Evolutionary conservation across 768 basidiomycete species (phyloP), one percentile per base, ranked within the genome.

Genomic region (Podaxis sp.): DNA sequence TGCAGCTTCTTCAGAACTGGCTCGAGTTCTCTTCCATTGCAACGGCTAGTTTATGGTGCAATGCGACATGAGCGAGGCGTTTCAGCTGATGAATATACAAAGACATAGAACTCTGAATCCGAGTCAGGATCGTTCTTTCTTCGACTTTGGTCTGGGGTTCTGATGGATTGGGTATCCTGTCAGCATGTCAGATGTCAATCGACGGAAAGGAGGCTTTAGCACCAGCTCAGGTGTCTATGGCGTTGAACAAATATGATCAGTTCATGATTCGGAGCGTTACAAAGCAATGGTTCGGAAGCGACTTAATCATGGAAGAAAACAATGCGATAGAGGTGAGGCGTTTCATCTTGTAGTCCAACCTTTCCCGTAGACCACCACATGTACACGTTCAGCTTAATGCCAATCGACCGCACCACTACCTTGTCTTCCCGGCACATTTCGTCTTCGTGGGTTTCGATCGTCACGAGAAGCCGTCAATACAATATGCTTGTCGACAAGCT

Each of bases 401-500:
- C 86, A 89, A 65, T 89, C 88, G 8, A 72, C 72, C 24, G 71
- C 66, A 70, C 75, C 68, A 68, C 72, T 69, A 66, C 78, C 72
- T 68, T 78, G 73, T 59, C 82, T 80, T 56, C 83, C 82, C 66
- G 83, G 61, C 61, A 50, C 61, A 62, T 62, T 80, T 65, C 85
- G 75, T 69, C 87, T 82, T 68, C 87, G 77, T 17, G 75, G 75
- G 66, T 79, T 75, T 40, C 87, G 82, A 40, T 89, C 87, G 28
- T 85, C 85, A 44, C 84, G 82, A 10, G 78, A 76, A 59, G 79
- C 73, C 22, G 87, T 85, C 41, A 84, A 78, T 33, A 92, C 69
- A 22, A 90, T 72, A 68, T 94, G 90, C 66, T 90, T 93, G 71
- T 94, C 92, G 33, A 94, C 91, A 60, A 94, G 81, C 92, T 80